Evolutionary conservation across 495 filamentous ascomycete genomes (phyloP).

Genomic region (Lindgomyces ingoldianus): DNA sequence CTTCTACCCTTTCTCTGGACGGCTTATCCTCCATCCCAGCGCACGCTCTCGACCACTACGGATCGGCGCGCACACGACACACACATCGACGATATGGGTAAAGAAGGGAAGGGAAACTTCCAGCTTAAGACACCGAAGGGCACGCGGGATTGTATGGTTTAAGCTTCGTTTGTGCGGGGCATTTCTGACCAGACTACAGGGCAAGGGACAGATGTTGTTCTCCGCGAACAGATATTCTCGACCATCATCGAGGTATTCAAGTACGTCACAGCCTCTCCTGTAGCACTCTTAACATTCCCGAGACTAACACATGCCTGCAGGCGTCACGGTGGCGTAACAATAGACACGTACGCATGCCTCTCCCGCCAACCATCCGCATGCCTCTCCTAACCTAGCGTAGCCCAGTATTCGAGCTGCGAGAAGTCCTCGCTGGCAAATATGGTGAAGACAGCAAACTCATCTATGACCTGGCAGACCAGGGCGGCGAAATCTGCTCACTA

Average conservation of each 20-base stretch:
- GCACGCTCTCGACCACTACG: slow-evolving; percentile 11
- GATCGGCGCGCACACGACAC: slow-evolving; percentile 15
- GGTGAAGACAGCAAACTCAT: slow-evolving; percentile 91
- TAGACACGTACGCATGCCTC: slow-evolving; percentile 63
- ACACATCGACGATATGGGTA: slow-evolving; percentile 23
- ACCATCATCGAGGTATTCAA: slow-evolving; percentile 78
- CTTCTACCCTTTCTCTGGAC: slow-evolving; percentile 27
- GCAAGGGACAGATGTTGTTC: slow-evolving; percentile 71
- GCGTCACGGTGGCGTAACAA: slow-evolving; percentile 80
- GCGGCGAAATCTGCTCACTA: slow-evolving; percentile 79
- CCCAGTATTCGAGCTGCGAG: slow-evolving; percentile 75
- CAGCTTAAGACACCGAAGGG: slow-evolving; percentile 46
- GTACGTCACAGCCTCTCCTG: not conserved
- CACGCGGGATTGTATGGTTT: slow-evolving; percentile 42
- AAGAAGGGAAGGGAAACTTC: slow-evolving; percentile 32
- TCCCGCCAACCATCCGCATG: not conserved
- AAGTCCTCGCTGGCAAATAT: slow-evolving; percentile 84
- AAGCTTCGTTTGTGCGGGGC: not conserved
- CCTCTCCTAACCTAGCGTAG: slow-evolving; percentile 20
- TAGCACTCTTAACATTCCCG: not conserved
- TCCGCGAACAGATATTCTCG: slow-evolving; percentile 81
- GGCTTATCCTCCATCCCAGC: not conserved
- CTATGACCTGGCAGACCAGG: slow-evolving; percentile 84
- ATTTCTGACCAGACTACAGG: slow-evolving; percentile 43
- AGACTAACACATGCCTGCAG: slow-evolving; percentile 46